These are phyloP conservation scores for Penicillium cosmopolitanum DNA, from an alignment of 495 filamentous ascomycete genomes.

Conservation along the genomic window DNA sequence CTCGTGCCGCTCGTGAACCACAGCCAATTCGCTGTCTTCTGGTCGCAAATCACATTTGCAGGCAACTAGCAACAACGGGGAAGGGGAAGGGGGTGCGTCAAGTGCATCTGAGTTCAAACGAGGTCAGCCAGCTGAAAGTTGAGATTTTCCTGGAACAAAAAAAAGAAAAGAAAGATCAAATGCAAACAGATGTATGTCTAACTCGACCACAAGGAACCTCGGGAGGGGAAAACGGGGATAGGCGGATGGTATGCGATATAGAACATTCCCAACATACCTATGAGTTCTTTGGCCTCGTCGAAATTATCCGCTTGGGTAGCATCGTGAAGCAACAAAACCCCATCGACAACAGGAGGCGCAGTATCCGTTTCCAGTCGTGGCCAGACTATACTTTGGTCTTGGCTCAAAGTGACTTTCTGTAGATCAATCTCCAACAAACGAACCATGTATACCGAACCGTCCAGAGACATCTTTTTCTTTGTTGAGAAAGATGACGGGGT, in stretches of 20 bases:
- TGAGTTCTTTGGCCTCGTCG: conserved; percentile 63
- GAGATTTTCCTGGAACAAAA: background rate
- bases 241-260: background rate
- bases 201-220: background rate
- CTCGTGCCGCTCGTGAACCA: conserved; percentile 61
- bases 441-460: conserved; percentile 75
- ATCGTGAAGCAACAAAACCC: conserved; percentile 84
- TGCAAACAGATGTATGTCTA: background rate
- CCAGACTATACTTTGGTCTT: conserved; percentile 71
- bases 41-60: conserved; percentile 82
- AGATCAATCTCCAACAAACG: conserved; percentile 76
- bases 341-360: conserved; percentile 74
- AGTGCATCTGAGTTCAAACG: conserved; percentile 61
- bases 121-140: conserved; percentile 1
- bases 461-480: conserved; percentile 74
- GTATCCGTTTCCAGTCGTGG: conserved; percentile 70
- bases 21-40: conserved; percentile 48
- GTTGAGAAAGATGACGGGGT: conserved; percentile 59
- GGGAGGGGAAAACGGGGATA: background rate
- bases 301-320: conserved; percentile 75
- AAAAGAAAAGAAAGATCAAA: conserved; percentile 4
- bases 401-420: conserved; percentile 41
- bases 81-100: conserved; percentile 59
- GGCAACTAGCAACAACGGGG: conserved; percentile 78
- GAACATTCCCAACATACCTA: conserved; percentile 41